Base-by-base conservation (phyloP, 2,329 filamentous ascomycete species). In the Diaporthe sp. region DNA sequence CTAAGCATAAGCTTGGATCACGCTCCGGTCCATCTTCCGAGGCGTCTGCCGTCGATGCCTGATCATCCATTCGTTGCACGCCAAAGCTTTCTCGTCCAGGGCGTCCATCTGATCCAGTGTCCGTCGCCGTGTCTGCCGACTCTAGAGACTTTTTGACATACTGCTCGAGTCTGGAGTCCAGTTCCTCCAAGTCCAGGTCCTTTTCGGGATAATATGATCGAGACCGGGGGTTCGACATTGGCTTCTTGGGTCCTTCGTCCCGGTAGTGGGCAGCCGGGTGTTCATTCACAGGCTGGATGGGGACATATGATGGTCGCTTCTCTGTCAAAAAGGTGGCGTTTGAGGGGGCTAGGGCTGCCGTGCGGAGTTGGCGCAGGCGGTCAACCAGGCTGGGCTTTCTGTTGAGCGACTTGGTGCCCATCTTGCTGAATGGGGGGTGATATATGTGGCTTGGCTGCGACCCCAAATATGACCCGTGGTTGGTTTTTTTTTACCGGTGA, bases 351-450 rank as follows among this genome's bases (percentile, higher is more conserved):
- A 66, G 39, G 51, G 71, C 7, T 30, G 63, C 56, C 12, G 71
- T 27, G 39, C 61, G 69, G 22, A 72, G 42, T n/a, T 71, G 73
- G 8, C 73, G 71, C 8, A 75, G 66, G 51, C 73, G 73, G 44
- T 73, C 73, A 61, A 73, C 73, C 71, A 75, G 72, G 30, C 65
- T 63, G 25, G 65, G 72, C 73, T 61, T 75, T 47, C 51, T 58
- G 7, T 47, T 69, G 15, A 35, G 32, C 4, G 51, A 22, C 19
- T 70, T 61, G 27, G 59, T 32, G 22, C 22, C 65, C 42, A 58
- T 44, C 25, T 47, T 53, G 50, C 25, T 35, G 39, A 22, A 27
- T n/a, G 71, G 22, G 22, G 6, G 30, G 25, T 35, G 59, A 39
- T 8, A 13, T 37, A 15, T 15, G 32, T 68, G 51, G 42, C 42